phyloP scores from a whole-genome alignment of 2,329 filamentous ascomycete species.

The Amauroascus verrucosus region DNA sequence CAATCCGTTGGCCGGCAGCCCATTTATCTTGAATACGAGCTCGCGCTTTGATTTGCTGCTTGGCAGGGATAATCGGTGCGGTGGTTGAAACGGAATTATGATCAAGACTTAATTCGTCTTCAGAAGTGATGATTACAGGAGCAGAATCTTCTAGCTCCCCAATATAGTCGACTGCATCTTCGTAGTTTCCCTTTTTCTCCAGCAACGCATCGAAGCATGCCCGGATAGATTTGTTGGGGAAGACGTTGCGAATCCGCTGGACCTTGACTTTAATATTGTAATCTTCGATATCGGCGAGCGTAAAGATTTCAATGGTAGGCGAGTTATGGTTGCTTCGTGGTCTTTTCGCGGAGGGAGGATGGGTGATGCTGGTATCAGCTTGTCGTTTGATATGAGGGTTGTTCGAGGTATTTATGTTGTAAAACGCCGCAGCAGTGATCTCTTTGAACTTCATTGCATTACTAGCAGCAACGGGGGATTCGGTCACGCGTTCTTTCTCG shows the following conservation, averaged over 20 bases:
- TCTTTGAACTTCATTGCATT: constrained; percentile 31
- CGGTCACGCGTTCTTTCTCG: constrained; percentile 30
- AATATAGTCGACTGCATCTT: constrained; percentile 45
- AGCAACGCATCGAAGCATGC: constrained; percentile 43
- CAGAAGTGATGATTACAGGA: constrained; percentile 29
- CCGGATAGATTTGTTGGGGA: constrained; percentile 39
- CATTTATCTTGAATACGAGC: constrained; percentile 52
- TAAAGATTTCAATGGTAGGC: constrained; percentile 27
- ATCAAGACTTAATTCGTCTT: constrained; percentile 31
- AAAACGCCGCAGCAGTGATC: constrained; percentile 36
- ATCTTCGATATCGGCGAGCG: constrained; percentile 44
- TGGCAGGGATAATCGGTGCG: constrained; percentile 28
- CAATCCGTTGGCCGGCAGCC: constrained; percentile 37
- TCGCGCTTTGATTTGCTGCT: constrained; percentile 46
- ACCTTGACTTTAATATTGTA: constrained; percentile 42
- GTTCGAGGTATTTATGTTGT: constrained; percentile 26
- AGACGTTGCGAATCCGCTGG: constrained; percentile 41
- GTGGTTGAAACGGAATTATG: constrained; percentile 10
- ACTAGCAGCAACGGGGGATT: constrained; percentile 30
- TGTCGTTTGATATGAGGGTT: constrained; percentile 28
- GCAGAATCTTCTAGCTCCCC: constrained; percentile 30
- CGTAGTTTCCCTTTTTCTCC: constrained; percentile 42
- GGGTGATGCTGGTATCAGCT: constrained; percentile 29
- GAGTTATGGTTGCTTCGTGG: constrained; percentile 22
- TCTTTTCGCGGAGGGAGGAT: constrained; percentile 22